These are phyloP conservation scores for Trichoderma koningiopsis DNA, from an alignment of 2,329 filamentous ascomycete species.

Conservation along the genomic window DNA sequence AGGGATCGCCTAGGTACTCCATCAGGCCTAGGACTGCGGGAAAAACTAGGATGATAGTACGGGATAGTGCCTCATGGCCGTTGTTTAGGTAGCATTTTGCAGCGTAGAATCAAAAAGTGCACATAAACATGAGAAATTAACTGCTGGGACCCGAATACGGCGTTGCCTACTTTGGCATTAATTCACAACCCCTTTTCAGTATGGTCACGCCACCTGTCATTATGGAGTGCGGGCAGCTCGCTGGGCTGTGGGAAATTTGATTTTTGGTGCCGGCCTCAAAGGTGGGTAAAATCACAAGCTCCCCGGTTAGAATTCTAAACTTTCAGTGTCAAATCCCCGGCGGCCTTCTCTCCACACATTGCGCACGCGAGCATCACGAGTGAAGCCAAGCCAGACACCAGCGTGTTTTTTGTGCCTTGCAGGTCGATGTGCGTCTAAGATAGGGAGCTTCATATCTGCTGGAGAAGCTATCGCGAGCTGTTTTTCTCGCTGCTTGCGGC, in stretches of 20 bases:
- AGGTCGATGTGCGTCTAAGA: neutral
- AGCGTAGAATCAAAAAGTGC: neutral
- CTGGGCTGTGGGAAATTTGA: slow-evolving; percentile 21
- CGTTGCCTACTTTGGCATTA: slow-evolving; percentile 22
- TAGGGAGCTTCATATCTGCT: neutral
- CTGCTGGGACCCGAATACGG: slow-evolving; percentile 16
- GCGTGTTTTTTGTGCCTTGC: neutral
- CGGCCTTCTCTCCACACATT: slow-evolving; percentile 22
- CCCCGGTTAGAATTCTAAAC: slow-evolving; percentile 20
- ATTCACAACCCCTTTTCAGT: slow-evolving; percentile 20
- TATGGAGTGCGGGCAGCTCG: slow-evolving; percentile 19
- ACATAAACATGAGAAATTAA: slow-evolving; percentile 12
- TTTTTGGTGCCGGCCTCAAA: slow-evolving; percentile 13
- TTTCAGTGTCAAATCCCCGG: slow-evolving; percentile 21
- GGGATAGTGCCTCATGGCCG: neutral
- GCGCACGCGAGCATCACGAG: slow-evolving; percentile 22
- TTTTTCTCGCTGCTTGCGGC: neutral
- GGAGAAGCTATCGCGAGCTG: neutral
- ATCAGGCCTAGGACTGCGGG: slow-evolving; percentile 6
- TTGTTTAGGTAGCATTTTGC: neutral
- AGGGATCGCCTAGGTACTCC: neutral
- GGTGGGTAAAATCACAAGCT: slow-evolving; percentile 26
- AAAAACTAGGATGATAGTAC: neutral
- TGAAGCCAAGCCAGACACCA: neutral
- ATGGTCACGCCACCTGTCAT: slow-evolving; percentile 25